phyloP scores from a whole-genome alignment of 345 rosid species.

The Brassica incana region DNA sequence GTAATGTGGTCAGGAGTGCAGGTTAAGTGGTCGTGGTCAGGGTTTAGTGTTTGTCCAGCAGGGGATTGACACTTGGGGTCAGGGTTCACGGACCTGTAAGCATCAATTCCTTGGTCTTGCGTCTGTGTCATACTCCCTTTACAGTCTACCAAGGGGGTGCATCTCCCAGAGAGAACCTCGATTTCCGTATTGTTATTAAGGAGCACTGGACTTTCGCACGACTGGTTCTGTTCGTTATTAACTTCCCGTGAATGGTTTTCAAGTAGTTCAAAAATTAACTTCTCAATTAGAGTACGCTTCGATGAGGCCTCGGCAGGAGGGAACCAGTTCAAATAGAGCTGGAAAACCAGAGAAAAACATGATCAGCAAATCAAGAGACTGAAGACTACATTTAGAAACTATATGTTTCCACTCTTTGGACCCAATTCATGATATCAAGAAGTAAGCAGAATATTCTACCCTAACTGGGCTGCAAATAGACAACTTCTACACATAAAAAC shows the following conservation, averaged over 20 bases:
- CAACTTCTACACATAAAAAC: constrained; percentile 7
- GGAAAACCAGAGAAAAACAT: constrained; percentile 20
- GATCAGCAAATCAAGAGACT: constrained; percentile 23
- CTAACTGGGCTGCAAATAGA: neutral
- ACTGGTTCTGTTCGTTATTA: constrained; percentile 44
- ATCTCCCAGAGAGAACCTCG: constrained; percentile 47
- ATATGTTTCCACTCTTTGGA: constrained; percentile 2
- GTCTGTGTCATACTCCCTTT: constrained; percentile 48
- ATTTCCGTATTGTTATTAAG: constrained; percentile 34
- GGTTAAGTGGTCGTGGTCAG: too few species aligned
- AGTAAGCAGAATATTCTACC: neutral
- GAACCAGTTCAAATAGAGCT: constrained; percentile 88
- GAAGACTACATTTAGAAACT: constrained; percentile 5
- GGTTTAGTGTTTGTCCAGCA: too few species aligned
- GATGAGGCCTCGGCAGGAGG: constrained; percentile 86
- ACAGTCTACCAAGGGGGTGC: constrained; percentile 34
- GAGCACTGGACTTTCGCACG: constrained; percentile 40
- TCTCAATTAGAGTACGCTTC: constrained; percentile 84
- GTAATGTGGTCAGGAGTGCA: too few species aligned
- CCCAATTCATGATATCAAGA: neutral
- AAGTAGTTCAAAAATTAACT: constrained; percentile 68
- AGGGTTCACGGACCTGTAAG: too few species aligned
- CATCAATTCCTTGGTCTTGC: constrained; percentile 59
- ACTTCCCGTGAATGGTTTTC: constrained; percentile 49
- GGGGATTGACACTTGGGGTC: too few species aligned